Conservation (phyloP, 2,329 filamentous ascomycete genomes). For the Aspergillus sp. region DNA sequence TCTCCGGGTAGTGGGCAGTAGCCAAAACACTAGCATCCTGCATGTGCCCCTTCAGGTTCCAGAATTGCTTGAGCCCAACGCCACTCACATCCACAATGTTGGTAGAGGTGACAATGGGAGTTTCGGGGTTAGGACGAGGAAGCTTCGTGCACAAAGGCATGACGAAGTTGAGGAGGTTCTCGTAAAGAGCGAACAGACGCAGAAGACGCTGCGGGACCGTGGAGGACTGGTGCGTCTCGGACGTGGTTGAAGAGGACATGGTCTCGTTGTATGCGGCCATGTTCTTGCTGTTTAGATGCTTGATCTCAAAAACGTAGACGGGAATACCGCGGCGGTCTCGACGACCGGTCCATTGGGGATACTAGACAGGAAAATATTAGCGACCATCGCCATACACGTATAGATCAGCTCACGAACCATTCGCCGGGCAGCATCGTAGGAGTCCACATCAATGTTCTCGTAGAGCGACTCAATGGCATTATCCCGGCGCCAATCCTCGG, state of each 20-base stretch:
- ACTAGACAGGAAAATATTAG: slow-evolving; percentile 52
- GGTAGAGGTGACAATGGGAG: slow-evolving; percentile 88
- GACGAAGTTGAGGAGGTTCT: slow-evolving; percentile 84
- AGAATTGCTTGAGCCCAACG: slow-evolving; percentile 89
- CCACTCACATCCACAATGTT: slow-evolving; percentile 93
- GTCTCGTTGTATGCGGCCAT: slow-evolving; percentile 71
- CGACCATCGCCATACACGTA: neutral
- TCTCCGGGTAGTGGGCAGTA: slow-evolving; percentile 94
- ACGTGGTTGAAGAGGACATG: slow-evolving; percentile 48
- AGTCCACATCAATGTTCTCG: slow-evolving; percentile 79
- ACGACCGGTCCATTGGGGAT: slow-evolving; percentile 92
- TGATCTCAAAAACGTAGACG: slow-evolving; percentile 86
- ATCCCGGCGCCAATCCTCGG: slow-evolving; percentile 80
- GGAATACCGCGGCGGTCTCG: slow-evolving; percentile 89
- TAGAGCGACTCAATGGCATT: slow-evolving; percentile 80
- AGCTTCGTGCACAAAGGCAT: slow-evolving; percentile 82
- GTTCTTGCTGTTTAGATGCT: slow-evolving; percentile 77
- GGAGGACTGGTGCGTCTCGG: slow-evolving; percentile 60
- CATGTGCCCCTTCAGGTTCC: slow-evolving; percentile 93
- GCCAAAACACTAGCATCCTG: slow-evolving; percentile 85
- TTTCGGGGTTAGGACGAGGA: slow-evolving; percentile 70
- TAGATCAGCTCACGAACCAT: slow-evolving; percentile 58
- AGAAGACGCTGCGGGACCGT: slow-evolving; percentile 70
- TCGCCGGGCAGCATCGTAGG: slow-evolving; percentile 73
- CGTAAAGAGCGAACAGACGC: slow-evolving; percentile 88